These are phyloP conservation scores for Logfia minima DNA, from an alignment of 129 eudicot genomes.

Conservation along the genomic window DNA sequence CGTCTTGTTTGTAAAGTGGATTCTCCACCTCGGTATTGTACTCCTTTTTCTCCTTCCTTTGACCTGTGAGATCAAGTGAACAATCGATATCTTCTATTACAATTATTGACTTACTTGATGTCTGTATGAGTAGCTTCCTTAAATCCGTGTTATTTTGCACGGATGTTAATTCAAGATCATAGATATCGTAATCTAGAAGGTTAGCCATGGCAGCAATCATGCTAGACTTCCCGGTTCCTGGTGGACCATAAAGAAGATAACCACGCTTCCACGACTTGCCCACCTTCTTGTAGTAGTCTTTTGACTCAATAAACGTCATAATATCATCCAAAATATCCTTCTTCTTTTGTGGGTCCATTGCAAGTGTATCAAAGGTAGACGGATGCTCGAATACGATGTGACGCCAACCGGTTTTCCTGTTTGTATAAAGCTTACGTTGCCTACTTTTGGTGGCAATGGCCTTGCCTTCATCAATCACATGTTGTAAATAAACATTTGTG, in stretches of 20 bases:
- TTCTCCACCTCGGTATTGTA: too few species aligned
- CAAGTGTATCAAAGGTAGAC: conserved; percentile 22
- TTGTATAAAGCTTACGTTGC: conserved; percentile 46
- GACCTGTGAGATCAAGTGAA: conserved; percentile 52
- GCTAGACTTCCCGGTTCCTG: conserved; percentile 27
- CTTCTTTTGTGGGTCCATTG: conserved; percentile 27
- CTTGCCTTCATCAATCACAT: conserved; percentile 52
- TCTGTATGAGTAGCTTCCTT: conserved; percentile 45
- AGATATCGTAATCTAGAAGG: conserved; percentile 27
- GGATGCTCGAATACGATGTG: conserved; percentile 18
- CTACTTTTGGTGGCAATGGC: conserved; percentile 36
- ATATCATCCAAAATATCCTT: conserved; percentile 22
- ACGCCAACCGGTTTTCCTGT: conserved; percentile 26
- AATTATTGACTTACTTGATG: conserved; percentile 51
- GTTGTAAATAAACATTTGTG: conserved; percentile 31
- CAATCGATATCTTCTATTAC: conserved; percentile 68
- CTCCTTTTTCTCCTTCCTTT: conserved; percentile 37
- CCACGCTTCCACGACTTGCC: conserved; percentile 31
- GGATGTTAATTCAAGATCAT: conserved; percentile 48
- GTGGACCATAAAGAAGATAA: conserved; percentile 22
- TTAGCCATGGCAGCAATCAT: conserved; percentile 29
- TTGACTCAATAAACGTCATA: conserved; percentile 6
- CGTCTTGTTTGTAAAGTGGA: background rate
- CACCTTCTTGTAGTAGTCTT: conserved; percentile 24
- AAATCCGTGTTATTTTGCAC: conserved; percentile 50